These are phyloP conservation scores for Pythium phragmitis DNA, from an alignment of 352 stramenopile species.

Conservation along the genomic window DNA sequence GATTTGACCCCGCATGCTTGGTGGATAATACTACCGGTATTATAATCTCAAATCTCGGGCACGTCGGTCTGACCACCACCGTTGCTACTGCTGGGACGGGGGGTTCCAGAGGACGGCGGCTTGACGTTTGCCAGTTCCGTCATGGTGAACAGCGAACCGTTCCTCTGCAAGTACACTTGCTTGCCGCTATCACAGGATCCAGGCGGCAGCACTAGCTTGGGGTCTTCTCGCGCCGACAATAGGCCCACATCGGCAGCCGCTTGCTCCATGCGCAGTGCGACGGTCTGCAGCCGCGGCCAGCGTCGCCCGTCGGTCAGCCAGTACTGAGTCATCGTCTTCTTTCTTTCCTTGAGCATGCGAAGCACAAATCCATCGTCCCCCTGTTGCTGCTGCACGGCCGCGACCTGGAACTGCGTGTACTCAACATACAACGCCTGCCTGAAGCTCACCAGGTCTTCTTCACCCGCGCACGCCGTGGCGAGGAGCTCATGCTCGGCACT, in stretches of 20 bases:
- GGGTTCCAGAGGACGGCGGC: background rate
- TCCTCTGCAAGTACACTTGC: background rate
- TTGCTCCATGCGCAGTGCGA: slow-evolving; percentile 27
- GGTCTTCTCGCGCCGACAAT: no score
- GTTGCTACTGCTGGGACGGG: background rate
- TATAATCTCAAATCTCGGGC: background rate
- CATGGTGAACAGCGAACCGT: background rate
- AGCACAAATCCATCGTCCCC: slow-evolving; percentile 34
- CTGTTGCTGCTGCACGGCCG: slow-evolving; percentile 32
- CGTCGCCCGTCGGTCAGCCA: slow-evolving; percentile 50
- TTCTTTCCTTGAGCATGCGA: slow-evolving; percentile 45
- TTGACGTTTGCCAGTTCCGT: background rate
- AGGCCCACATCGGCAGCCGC: slow-evolving; percentile 1
- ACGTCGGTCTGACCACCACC: background rate
- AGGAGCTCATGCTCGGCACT: slow-evolving; percentile 39
- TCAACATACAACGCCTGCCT: slow-evolving; percentile 44
- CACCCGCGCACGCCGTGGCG: background rate
- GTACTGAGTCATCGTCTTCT: slow-evolving; percentile 49
- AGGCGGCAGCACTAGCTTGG: background rate
- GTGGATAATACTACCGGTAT: no score
- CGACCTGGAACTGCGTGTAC: slow-evolving; percentile 51
- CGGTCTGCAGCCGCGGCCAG: slow-evolving; percentile 45
- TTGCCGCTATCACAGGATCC: background rate
- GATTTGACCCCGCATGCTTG: no score
- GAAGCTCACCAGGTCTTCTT: background rate